Percentiles rank a stretch among this genome's conserved stretches.
These are phyloP conservation scores for Hypoxylon sp. DNA, from an alignment of 2,329 filamentous ascomycete genomes.

Conservation along the genomic window DNA sequence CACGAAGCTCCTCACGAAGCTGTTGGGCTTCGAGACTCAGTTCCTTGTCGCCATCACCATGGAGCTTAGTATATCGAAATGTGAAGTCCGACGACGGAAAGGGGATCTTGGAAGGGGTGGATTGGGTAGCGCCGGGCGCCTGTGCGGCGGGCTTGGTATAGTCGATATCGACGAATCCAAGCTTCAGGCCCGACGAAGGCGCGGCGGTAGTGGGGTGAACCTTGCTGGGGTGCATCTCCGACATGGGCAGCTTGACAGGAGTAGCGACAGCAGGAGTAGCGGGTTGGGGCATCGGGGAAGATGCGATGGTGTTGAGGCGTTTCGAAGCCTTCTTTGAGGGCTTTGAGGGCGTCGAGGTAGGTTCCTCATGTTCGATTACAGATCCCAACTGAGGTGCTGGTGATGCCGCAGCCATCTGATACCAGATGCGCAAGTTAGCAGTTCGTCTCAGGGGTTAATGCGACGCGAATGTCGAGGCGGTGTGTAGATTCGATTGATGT, in stretches of 20 bases:
- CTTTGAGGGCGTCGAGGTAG: conserved; percentile 41
- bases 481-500: conserved; percentile 26
- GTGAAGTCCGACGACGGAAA: conserved; percentile 73
- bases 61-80: conserved; percentile 72
- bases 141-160: conserved; percentile 64
- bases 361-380: conserved; percentile 63
- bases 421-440: conserved; percentile 22
- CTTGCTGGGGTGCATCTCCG: conserved; percentile 94
- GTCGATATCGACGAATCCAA: conserved; percentile 86
- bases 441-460: conserved; percentile 5
- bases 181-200: conserved; percentile 82
- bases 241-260: conserved; percentile 77
- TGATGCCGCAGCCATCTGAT: conserved; percentile 48
- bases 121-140: conserved; percentile 63
- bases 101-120: conserved; percentile 75
- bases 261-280: conserved; percentile 75
- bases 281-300: conserved; percentile 57
- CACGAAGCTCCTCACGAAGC: conserved; percentile 77
- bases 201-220: conserved; percentile 82
- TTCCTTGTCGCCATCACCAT: conserved; percentile 60
- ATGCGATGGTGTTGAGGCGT: conserved; percentile 54
- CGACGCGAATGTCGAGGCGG: conserved; percentile 28
- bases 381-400: conserved; percentile 57
- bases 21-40: conserved; percentile 74
- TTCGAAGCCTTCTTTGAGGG: conserved; percentile 52